Conservation (phyloP, 2,329 filamentous ascomycete species). For the Gnomoniopsis sp. region DNA sequence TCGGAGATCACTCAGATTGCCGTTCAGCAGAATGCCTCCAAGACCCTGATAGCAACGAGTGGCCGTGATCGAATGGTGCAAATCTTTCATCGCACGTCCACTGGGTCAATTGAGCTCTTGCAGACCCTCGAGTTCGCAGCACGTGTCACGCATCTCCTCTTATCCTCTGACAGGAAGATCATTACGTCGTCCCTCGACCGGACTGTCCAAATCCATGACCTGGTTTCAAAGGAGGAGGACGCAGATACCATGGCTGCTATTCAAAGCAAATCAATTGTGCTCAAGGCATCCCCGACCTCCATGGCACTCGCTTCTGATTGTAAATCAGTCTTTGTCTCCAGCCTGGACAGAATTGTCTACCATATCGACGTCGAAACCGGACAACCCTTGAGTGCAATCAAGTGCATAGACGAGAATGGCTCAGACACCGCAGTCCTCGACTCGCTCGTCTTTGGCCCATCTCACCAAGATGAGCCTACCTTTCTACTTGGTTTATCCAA, state of each 20-base stretch:
- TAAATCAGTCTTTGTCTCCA: conserved; percentile 55
- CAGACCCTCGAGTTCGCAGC: conserved; percentile 94
- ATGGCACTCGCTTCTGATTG: conserved; percentile 69
- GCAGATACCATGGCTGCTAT: conserved; percentile 70
- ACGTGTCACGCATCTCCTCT: conserved; percentile 70
- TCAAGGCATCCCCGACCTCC: conserved; percentile 84
- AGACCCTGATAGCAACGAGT: conserved; percentile 72
- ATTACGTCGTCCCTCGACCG: conserved; percentile 88
- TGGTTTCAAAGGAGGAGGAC: conserved; percentile 66
- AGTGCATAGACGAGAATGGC: conserved; percentile 75
- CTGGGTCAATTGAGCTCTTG: conserved; percentile 67
- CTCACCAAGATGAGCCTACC: conserved; percentile 51
- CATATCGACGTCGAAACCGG: conserved; percentile 65
- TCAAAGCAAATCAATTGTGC: conserved; percentile 69
- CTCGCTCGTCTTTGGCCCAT: conserved; percentile 62
- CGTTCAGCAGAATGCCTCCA: conserved; percentile 60
- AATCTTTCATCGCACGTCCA: conserved; percentile 65
- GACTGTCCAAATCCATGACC: conserved; percentile 77
- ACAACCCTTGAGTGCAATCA: conserved; percentile 70
- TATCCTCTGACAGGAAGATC: conserved; percentile 71
- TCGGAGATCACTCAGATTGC: conserved; percentile 81
- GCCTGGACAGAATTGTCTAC: conserved; percentile 58
- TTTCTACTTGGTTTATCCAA: conserved; percentile 86
- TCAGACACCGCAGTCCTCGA: conserved; percentile 81
- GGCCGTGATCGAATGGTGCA: conserved; percentile 91